Evolutionary conservation across 768 basidiomycete genomes (phyloP).

Genomic region (Suillus paluster): DNA sequence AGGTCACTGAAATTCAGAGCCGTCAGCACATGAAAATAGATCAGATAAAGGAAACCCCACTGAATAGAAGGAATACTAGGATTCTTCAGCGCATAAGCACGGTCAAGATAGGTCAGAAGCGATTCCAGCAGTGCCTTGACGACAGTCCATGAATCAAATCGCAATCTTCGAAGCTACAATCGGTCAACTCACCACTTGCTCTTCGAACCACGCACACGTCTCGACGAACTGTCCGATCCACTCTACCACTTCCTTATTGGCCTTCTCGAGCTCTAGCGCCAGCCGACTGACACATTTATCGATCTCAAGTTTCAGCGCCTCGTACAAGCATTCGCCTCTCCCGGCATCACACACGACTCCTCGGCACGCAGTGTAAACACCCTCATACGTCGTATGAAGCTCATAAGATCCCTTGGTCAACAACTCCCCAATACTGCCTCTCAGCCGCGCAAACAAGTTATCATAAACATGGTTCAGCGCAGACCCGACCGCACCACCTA

Average conservation of each 20-base stretch:
- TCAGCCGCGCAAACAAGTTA: slow-evolving; percentile 34
- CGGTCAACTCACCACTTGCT: slow-evolving; percentile 57
- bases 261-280: slow-evolving; percentile 39
- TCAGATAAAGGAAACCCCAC: slow-evolving; percentile 40
- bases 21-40: neutral
- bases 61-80: slow-evolving; percentile 44
- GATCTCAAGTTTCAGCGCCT: slow-evolving; percentile 60
- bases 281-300: slow-evolving; percentile 55
- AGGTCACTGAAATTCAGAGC: slow-evolving; percentile 49
- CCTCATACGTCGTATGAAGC: slow-evolving; percentile 56
- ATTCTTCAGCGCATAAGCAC: slow-evolving; percentile 56
- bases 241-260: slow-evolving; percentile 37
- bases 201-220: slow-evolving; percentile 66
- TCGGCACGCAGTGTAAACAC: slow-evolving; percentile 60
- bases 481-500: neutral
- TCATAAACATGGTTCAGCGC: slow-evolving; percentile 12
- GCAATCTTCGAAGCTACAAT: neutral
- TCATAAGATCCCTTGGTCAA: slow-evolving; percentile 42
- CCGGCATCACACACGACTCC: slow-evolving; percentile 55
- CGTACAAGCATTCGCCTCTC: slow-evolving; percentile 62
- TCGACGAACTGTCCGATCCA: slow-evolving; percentile 67
- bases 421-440: slow-evolving; percentile 43
- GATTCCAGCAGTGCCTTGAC: slow-evolving; percentile 60
- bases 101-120: slow-evolving; percentile 73
- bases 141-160: slow-evolving; percentile 7